phyloP scores from a whole-genome alignment of 192 early-diverging fungal genomes.

The Podila minutissima region DNA sequence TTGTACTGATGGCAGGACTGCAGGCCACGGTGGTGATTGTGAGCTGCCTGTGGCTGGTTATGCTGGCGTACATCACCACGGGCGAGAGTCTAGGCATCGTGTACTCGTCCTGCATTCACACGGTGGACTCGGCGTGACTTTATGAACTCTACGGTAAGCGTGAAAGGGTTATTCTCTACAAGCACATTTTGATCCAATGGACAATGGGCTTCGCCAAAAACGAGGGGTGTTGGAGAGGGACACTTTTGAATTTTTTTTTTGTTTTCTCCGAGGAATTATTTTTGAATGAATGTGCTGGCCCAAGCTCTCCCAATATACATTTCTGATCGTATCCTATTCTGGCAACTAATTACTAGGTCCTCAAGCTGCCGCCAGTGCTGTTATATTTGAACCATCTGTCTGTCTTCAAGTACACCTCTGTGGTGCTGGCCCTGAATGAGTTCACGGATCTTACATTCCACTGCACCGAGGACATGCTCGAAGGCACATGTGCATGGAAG shows the following conservation, averaged over 20 bases:
- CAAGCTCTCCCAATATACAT: background rate
- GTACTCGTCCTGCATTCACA: background rate
- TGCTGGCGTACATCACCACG: conserved; percentile 9
- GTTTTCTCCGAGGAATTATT: conserved; percentile 1
- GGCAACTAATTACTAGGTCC: background rate
- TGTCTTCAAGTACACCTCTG: conserved; percentile 13
- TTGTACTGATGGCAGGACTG: background rate
- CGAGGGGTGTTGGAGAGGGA: no score
- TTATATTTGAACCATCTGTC: conserved; percentile 1
- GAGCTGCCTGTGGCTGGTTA: background rate
- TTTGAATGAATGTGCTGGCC: background rate
- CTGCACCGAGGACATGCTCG: background rate
- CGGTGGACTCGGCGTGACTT: conserved; percentile 1
- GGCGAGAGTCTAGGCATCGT: conserved; percentile 12
- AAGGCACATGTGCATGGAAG: background rate
- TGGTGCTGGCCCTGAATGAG: conserved; percentile 11
- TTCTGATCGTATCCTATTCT: background rate
- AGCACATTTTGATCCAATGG: no score
- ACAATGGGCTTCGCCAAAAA: no score
- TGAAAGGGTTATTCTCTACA: background rate
- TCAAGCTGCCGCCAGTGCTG: conserved; percentile 1
- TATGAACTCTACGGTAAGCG: conserved; percentile 7
- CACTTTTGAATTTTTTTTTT: background rate
- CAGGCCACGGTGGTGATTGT: background rate
- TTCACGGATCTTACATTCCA: background rate